Evolutionary conservation across 495 filamentous ascomycete species (phyloP).

Genomic region (Aspergillus sparsus): DNA sequence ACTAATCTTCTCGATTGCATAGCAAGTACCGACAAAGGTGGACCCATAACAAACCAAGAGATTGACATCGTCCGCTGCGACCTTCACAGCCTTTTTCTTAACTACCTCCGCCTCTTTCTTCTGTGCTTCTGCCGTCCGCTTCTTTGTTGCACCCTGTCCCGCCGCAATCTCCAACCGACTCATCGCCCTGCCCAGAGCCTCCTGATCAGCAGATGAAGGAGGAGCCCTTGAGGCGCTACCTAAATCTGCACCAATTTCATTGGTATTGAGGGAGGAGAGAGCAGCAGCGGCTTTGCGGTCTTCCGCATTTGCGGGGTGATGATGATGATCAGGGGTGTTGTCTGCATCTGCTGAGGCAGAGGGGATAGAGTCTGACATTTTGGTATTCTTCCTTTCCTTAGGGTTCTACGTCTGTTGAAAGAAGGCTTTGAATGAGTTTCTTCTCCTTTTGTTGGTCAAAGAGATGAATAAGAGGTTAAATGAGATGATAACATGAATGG

Average conservation of each 20-base stretch:
- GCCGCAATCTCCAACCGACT: constrained; percentile 58
- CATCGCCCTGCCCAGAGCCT: constrained; percentile 85
- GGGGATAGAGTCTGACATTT: constrained; percentile 66
- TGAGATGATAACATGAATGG: not conserved
- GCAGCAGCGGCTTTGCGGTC: constrained; percentile 91
- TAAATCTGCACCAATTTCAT: constrained; percentile 53
- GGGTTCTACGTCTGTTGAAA: no score
- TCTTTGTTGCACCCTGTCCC: constrained; percentile 31
- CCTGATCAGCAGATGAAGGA: constrained; percentile 62
- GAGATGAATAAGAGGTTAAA: no score
- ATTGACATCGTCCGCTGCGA: constrained; percentile 64
- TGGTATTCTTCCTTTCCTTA: not conserved
- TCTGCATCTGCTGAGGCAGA: constrained; percentile 68
- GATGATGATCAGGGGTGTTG: constrained; percentile 54
- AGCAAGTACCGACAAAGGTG: not conserved
- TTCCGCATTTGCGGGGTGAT: constrained; percentile 69
- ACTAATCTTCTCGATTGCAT: not conserved
- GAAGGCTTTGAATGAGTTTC: no score
- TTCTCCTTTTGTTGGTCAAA: no score
- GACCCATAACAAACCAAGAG: constrained; percentile 55
- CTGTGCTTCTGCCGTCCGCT: constrained; percentile 28
- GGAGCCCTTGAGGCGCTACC: constrained; percentile 40
- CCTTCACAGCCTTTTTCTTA: constrained; percentile 61
- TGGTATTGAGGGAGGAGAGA: constrained; percentile 71
- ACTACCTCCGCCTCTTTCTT: constrained; percentile 45